Conservation (phyloP, 768 basidiomycete species). For the Boletus rubescentipes region DNA sequence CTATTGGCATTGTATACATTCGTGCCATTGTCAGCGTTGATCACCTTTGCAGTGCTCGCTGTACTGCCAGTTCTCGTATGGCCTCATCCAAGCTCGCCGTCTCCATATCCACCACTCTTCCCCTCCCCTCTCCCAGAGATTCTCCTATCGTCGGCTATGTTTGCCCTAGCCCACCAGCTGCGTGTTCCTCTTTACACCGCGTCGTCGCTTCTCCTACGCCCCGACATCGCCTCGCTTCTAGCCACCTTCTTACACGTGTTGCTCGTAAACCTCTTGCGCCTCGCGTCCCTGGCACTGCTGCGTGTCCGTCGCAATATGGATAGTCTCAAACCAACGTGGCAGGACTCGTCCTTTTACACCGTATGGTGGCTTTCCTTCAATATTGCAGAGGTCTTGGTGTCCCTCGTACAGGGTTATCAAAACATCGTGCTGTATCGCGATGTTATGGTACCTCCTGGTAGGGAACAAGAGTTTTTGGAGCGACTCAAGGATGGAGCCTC, state of each 20-base stretch:
- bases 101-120: slow-evolving; percentile 48
- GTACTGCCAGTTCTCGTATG: slow-evolving; percentile 51
- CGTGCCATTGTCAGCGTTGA: slow-evolving; percentile 53
- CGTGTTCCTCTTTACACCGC: slow-evolving; percentile 34
- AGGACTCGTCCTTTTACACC: slow-evolving; percentile 55
- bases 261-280: slow-evolving; percentile 53
- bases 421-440: slow-evolving; percentile 66
- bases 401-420: slow-evolving; percentile 70
- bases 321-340: slow-evolving; percentile 49
- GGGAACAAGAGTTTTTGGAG: slow-evolving; percentile 41
- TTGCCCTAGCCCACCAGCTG: slow-evolving; percentile 30
- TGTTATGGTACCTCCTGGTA: slow-evolving; percentile 53
- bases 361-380: slow-evolving; percentile 81
- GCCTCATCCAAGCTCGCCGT: slow-evolving; percentile 35
- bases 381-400: slow-evolving; percentile 61
- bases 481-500: slow-evolving; percentile 20
- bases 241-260: slow-evolving; percentile 48
- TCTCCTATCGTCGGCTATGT: slow-evolving; percentile 58
- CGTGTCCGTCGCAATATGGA: slow-evolving; percentile 46
- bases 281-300: slow-evolving; percentile 53
- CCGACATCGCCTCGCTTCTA: slow-evolving; percentile 33
- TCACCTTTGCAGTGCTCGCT: slow-evolving; percentile 51
- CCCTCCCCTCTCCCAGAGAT: slow-evolving; percentile 68
- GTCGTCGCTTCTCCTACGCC: slow-evolving; percentile 32
- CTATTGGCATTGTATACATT: slow-evolving; percentile 57